These are phyloP conservation scores for Phialophora macrospora DNA, from an alignment of 2,329 filamentous ascomycete genomes.

Conservation along the genomic window DNA sequence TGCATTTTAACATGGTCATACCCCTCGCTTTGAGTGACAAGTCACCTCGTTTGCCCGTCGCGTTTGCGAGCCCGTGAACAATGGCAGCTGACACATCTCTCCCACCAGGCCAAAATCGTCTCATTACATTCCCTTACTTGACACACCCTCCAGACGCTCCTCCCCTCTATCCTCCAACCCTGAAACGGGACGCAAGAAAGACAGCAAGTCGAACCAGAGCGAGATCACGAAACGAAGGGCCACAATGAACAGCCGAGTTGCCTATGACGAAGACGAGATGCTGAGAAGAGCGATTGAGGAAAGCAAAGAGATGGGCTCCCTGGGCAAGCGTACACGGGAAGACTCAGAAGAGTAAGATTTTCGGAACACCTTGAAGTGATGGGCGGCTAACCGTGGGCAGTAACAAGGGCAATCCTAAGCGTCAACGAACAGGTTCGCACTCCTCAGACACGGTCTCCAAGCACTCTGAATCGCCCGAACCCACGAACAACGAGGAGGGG, in stretches of 20 bases:
- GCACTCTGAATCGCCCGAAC: constrained; percentile 49
- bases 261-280: constrained; percentile 93
- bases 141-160: constrained; percentile 52
- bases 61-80: constrained; percentile 9
- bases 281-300: constrained; percentile 89
- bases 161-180: constrained; percentile 52
- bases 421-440: constrained; percentile 80
- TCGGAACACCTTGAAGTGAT: neutral
- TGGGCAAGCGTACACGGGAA: constrained; percentile 82
- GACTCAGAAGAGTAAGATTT: constrained; percentile 88
- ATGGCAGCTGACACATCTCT: neutral
- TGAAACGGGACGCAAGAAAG: constrained; percentile 49
- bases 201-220: constrained; percentile 58
- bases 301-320: constrained; percentile 73
- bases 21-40: neutral
- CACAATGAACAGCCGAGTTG: constrained; percentile 96
- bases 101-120: constrained; percentile 63
- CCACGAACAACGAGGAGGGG: constrained; percentile 66
- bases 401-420: constrained; percentile 72
- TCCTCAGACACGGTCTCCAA: constrained; percentile 65
- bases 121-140: constrained; percentile 65
- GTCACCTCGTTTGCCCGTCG: neutral
- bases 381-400: constrained; percentile 52
- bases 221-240: constrained; percentile 78
- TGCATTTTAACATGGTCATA: neutral